These are phyloP conservation scores for Chenopodium berlandieri DNA, from an alignment of 148 eudicot species.

Conservation along the genomic window DNA sequence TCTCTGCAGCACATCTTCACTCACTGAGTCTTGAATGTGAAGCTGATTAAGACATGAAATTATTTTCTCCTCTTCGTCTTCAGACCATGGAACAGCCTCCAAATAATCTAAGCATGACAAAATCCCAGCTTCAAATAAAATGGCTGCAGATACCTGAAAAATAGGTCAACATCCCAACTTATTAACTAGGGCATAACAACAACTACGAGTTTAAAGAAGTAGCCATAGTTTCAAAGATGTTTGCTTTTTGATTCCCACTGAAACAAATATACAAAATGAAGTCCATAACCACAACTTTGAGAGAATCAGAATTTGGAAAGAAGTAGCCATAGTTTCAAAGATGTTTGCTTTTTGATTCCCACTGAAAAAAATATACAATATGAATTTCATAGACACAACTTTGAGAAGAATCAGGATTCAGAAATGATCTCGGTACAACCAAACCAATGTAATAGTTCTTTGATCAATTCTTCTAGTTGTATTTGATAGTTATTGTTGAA, in stretches of 20 bases:
- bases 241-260: not conserved
- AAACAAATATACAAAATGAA: not conserved
- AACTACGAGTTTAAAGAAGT: not conserved
- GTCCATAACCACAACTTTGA: not conserved
- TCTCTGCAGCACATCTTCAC: slow-evolving; percentile 67
- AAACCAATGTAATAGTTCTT: not conserved
- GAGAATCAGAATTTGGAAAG: not conserved
- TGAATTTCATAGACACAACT: not conserved
- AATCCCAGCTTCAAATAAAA: slow-evolving; percentile 74
- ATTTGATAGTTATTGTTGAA: not conserved
- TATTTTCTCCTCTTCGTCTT: slow-evolving; percentile 74
- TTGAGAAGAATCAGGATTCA: not conserved
- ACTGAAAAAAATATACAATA: not conserved
- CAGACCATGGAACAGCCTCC: slow-evolving; percentile 93
- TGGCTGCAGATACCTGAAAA: slow-evolving; percentile 74
- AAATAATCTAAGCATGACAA: slow-evolving; percentile 72
- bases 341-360: not conserved
- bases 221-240: not conserved
- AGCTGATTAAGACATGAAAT: slow-evolving; percentile 64
- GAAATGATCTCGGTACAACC: too few species aligned
- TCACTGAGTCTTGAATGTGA: slow-evolving; percentile 46
- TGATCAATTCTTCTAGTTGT: not conserved
- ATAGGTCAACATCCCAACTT: not conserved
- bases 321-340: not conserved
- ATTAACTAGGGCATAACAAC: not conserved